These are phyloP conservation scores for Penicillium parvum DNA, from an alignment of 495 filamentous ascomycete genomes.

Conservation along the genomic window DNA sequence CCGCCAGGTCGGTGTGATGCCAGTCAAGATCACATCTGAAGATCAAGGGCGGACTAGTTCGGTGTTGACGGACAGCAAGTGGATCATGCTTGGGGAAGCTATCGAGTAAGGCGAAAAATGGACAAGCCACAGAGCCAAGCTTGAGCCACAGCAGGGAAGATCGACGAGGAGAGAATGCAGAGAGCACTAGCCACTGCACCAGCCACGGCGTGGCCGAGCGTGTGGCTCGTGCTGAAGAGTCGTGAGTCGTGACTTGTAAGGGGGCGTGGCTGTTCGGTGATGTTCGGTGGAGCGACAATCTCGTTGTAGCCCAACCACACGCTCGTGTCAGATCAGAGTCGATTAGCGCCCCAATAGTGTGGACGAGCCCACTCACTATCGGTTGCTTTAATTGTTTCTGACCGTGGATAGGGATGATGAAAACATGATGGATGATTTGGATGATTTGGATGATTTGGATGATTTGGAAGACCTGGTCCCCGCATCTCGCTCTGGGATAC, in stretches of 20 bases:
- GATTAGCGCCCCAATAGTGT: slow-evolving; percentile 23
- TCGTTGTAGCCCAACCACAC: slow-evolving; percentile 7
- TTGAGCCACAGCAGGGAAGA: slow-evolving; percentile 18
- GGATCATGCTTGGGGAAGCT: slow-evolving; percentile 16
- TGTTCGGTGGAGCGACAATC: slow-evolving; percentile 4
- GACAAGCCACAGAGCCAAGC: slow-evolving; percentile 15
- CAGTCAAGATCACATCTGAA: slow-evolving; percentile 24
- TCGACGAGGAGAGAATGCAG: neutral
- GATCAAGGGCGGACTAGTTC: slow-evolving; percentile 33
- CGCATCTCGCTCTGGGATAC: neutral
- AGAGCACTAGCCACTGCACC: slow-evolving; percentile 15
- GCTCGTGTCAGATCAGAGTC: slow-evolving; percentile 4
- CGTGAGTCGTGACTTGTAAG: no score
- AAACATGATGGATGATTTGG: slow-evolving; percentile 15
- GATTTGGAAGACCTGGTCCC: no score
- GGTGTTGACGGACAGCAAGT: slow-evolving; percentile 16
- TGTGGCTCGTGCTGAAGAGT: slow-evolving; percentile 22
- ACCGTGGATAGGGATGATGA: neutral
- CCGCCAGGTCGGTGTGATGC: slow-evolving; percentile 17
- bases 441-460: slow-evolving; percentile 27
- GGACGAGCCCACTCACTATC: slow-evolving; percentile 9
- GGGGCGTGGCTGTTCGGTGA: slow-evolving; percentile 18
- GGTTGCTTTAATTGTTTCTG: slow-evolving; percentile 1
- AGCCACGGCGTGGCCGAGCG: slow-evolving; percentile 25
- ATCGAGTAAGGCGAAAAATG: slow-evolving; percentile 20